Conservation (phyloP, 345 rosid genomes). For the Tarenaya hassleriana region DNA sequence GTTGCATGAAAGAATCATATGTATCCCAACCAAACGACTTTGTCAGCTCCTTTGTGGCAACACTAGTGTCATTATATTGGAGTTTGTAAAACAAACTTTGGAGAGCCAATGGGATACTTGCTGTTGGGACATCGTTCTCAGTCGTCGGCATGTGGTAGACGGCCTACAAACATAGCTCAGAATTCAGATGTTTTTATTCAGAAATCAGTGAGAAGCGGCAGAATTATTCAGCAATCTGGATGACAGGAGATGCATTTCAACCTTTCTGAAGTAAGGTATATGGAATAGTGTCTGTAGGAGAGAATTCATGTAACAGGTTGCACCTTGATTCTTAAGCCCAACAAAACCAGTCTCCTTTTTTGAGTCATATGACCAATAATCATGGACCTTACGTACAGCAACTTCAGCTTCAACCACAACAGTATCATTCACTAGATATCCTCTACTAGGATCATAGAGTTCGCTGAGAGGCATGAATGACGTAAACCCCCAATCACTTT, state of each 20-base stretch:
- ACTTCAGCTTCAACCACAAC: conserved; percentile 86
- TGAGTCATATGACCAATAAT: conserved; percentile 87
- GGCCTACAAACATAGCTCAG: conserved; percentile 47
- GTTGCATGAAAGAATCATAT: conserved; percentile 96
- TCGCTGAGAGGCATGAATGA: conserved; percentile 92
- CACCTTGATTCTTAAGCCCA: conserved; percentile 98
- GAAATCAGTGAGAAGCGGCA: conserved; percentile 1
- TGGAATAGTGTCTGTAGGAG: conserved; percentile 86
- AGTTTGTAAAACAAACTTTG: conserved; percentile 98
- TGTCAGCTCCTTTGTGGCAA: conserved; percentile 91
- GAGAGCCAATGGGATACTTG: conserved; percentile 91
- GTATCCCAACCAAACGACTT: conserved; percentile 99
- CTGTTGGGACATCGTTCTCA: conserved; percentile 84
- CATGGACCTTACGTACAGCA: conserved; percentile 65
- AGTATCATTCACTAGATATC: conserved; percentile 75
- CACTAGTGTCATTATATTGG: conserved; percentile 86
- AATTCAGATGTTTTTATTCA: conserved; percentile 16
- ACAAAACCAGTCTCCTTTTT: conserved; percentile 96
- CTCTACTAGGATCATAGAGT: conserved; percentile 80
- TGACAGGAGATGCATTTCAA: conserved; percentile 20
- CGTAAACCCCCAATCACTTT: conserved; percentile 95
- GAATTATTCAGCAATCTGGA: conserved; percentile 8
- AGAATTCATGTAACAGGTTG: conserved; percentile 99
- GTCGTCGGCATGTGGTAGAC: conserved; percentile 99
- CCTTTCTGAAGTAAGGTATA: conserved; percentile 97